Base-by-base conservation (phyloP, 2,329 filamentous ascomycete genomes). In the Xylariaceae sp. region DNA sequence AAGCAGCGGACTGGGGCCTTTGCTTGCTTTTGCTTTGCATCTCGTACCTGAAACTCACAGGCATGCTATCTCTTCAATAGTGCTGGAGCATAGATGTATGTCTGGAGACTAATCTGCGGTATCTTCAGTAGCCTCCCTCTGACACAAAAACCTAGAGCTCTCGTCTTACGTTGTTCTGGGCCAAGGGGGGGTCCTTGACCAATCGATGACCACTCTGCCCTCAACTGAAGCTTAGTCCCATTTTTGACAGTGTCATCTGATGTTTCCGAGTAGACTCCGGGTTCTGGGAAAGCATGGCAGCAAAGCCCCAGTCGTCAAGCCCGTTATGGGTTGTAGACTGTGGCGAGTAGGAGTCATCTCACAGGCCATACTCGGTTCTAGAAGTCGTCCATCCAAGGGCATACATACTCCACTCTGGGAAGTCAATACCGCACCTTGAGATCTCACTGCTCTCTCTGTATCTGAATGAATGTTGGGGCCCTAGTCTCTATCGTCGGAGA, bases 201-300 rank as follows among this genome's bases (percentile, higher is more conserved):
- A 49, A 48, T 45, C 42, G 19, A 47, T 42, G 39, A 36, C 40
- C 18, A 7, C 7, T 27, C 22, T 5, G 22, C 22, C 22, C 22
- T 27, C 22, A 27, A 27, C 22, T 27, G 22, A 27, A 27, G 22
- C 22, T 5, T 45, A 30, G 31, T 19, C 22, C 32, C 41, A 41
- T 22, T 33, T 30, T 33, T 39, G 11, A 44, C 42, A 49, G 52
- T 46, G 42, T 18, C 52, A 49, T 53, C 57, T 44, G 22, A 54
- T 39, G 44, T 40, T 44, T 47, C 40, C 49, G n/a, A 45, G 15
- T 12, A 27, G 45, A 40, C n/a, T 32, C 41, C 44, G 32, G 31
- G 45, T 38, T 45, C 33, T 38, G 44, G 47, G 38, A 46, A 15
- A 32, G 18, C 36, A 11, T 18, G n/a, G 12, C 30, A 31, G 30